These are phyloP conservation scores for Dioszegia hungarica DNA, from an alignment of 768 basidiomycete genomes.

Conservation along the genomic window DNA sequence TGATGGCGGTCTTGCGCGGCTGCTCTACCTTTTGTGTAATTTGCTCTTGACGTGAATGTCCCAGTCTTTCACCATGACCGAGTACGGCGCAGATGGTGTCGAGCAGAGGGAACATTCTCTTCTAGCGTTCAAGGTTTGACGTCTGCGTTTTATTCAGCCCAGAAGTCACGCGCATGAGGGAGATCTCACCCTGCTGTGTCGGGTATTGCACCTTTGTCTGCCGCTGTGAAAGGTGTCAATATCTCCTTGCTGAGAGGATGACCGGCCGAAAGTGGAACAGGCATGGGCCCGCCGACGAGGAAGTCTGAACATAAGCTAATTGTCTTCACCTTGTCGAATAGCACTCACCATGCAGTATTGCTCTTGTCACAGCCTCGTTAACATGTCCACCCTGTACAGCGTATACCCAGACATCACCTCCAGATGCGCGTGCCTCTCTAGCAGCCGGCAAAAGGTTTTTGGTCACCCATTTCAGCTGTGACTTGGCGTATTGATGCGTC, in stretches of 20 bases:
- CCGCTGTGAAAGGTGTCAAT: constrained; percentile 11
- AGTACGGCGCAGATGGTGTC: constrained; percentile 1
- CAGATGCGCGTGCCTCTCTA: constrained; percentile 53
- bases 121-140: constrained; percentile 36
- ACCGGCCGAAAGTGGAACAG: constrained; percentile 53
- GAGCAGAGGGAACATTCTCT: constrained; percentile 33
- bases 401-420: constrained; percentile 33
- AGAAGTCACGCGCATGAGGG: neutral
- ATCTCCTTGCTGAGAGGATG: constrained; percentile 26
- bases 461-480: constrained; percentile 85
- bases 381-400: constrained; percentile 50
- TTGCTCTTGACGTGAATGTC: constrained; percentile 17
- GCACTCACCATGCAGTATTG: constrained; percentile 50
- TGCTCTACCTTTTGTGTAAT: constrained; percentile 22
- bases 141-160: constrained; percentile 10
- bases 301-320: constrained; percentile 55
- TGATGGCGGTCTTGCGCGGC: neutral
- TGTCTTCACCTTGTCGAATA: neutral
- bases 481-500: constrained; percentile 84
- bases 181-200: constrained; percentile 33
- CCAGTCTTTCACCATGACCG: constrained; percentile 24
- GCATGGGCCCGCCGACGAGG: constrained; percentile 54
- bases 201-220: constrained; percentile 10
- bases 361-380: constrained; percentile 67
- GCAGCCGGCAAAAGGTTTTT: constrained; percentile 80